Evolutionary conservation across 345 rosid species (phyloP).

Genomic region (Crucihimalaya himalaica): DNA sequence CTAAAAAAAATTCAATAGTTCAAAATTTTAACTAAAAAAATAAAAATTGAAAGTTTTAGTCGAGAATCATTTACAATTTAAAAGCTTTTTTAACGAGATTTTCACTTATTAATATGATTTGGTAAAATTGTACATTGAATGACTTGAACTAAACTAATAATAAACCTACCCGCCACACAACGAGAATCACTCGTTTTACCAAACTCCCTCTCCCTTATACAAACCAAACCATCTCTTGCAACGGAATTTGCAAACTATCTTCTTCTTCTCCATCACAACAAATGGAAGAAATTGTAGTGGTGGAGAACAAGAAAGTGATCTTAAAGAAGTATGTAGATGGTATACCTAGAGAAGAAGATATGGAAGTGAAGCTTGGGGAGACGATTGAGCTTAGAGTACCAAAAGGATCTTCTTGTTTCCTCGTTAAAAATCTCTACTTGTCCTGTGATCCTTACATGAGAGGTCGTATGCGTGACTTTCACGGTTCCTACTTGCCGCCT

Average conservation of each 20-base stretch:
- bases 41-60: too few relatives aligned
- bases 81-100: too few relatives aligned
- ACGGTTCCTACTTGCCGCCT: slow-evolving; percentile 39
- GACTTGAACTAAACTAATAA: neutral
- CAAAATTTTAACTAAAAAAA: too few relatives aligned
- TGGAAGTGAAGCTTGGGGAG: slow-evolving; percentile 35
- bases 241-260: too few relatives aligned
- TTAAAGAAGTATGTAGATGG: slow-evolving; percentile 41
- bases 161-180: neutral
- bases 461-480: slow-evolving; percentile 43
- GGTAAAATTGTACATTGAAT: neutral
- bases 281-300: slow-evolving; percentile 25
- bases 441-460: slow-evolving; percentile 66
- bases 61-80: too few relatives aligned
- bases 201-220: slow-evolving; percentile 23
- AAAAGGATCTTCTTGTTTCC: slow-evolving; percentile 38
- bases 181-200: slow-evolving; percentile 31
- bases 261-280: slow-evolving; percentile 8
- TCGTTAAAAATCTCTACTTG: slow-evolving; percentile 52
- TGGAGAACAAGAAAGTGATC: slow-evolving; percentile 46
- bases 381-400: slow-evolving; percentile 39
- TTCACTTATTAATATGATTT: too few relatives aligned
- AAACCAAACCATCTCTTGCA: neutral
- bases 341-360: slow-evolving; percentile 42
- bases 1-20: too few relatives aligned